Evolutionary conservation across 345 rosid species (phyloP), one percentile per base, ranked within the genome.

Genomic region (Firmiana major): DNA sequence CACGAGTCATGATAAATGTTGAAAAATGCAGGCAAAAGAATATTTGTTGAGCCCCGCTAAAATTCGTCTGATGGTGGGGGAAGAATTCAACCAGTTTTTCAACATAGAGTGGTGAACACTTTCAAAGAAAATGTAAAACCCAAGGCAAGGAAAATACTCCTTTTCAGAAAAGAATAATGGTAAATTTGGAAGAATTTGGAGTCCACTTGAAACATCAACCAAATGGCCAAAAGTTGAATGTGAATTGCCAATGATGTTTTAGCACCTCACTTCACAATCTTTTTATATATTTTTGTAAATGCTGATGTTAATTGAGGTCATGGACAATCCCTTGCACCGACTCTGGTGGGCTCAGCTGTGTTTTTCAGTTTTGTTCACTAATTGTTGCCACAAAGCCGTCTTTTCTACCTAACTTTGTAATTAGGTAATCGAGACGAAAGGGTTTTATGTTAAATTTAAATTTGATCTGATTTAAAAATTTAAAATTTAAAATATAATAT

Each of bases 1-100:
- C 22, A 24, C 6, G 8, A 74, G 57, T 74, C 69, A 74, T 74
- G 69, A 60, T 60, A 24, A 59, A 24, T 8, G 69, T 74, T 74
- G 77, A 60, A 74, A 73, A 62, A 6, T 31, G 34, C 34, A 31
- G 34, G 3, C 34, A 31, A 31, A 31, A 31, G 3, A 1, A 31
- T n/a, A 31, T 3, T 31, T 31, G 34, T 31, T 31, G 34, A 31
- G 34, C 68, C 67, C 77, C 58, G 31, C 75, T 19, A 3, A 53
- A 53, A 45, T 58, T 28, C 7, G 60, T 60, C 28, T 45, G 69
- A 31, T 57, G 51, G 65, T 55, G 65, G 76, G 65, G 59, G 55
- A 59, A 46, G 21, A 68, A 42, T 38, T 11, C 17, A 13, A 60
- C 53, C 51, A 38, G 15, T 73, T 57, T 73, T 49, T 34, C 48